Percentiles rank a stretch among this genome's conserved stretches.
These are phyloP conservation scores for Scheffersomyces lignosus DNA, from an alignment of 805 yeast genomes.

Conservation along the genomic window DNA sequence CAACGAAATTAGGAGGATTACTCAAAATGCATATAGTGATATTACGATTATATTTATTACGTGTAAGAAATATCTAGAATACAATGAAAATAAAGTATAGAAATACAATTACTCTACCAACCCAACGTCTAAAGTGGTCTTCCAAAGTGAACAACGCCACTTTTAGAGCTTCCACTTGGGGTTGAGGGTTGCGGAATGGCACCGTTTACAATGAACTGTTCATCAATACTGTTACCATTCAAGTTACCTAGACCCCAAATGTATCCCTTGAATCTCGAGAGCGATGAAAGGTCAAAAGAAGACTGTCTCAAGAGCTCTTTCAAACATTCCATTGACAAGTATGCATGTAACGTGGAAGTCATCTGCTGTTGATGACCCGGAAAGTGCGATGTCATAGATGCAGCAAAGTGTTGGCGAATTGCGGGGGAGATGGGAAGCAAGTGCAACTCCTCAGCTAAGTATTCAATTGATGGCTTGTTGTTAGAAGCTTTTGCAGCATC, in stretches of 20 bases:
- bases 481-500: conserved; percentile 10
- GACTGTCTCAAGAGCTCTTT: conserved; percentile 49
- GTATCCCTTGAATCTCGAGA: conserved; percentile 45
- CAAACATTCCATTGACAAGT: conserved; percentile 63
- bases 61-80: neutral
- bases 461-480: conserved; percentile 53
- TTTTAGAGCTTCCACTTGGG: conserved; percentile 19
- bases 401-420: conserved; percentile 31
- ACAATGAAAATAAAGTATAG: too few relatives aligned
- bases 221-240: conserved; percentile 8
- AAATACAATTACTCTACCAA: neutral
- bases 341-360: conserved; percentile 60
- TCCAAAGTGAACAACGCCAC: conserved; percentile 31
- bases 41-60: too few relatives aligned
- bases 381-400: conserved; percentile 14
- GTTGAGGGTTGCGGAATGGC: conserved; percentile 19
- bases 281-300: conserved; percentile 18
- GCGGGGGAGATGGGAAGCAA: conserved; percentile 61
- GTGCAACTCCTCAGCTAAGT: conserved; percentile 64
- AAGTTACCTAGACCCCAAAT: conserved; percentile 51
- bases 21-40: too few relatives aligned
- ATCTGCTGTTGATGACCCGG: conserved; percentile 24
- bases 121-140: conserved; percentile 17
- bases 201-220: conserved; percentile 1
- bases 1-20: too few relatives aligned